Conservation (phyloP, 345 rosid species). For the Durio zibethinus region DNA sequence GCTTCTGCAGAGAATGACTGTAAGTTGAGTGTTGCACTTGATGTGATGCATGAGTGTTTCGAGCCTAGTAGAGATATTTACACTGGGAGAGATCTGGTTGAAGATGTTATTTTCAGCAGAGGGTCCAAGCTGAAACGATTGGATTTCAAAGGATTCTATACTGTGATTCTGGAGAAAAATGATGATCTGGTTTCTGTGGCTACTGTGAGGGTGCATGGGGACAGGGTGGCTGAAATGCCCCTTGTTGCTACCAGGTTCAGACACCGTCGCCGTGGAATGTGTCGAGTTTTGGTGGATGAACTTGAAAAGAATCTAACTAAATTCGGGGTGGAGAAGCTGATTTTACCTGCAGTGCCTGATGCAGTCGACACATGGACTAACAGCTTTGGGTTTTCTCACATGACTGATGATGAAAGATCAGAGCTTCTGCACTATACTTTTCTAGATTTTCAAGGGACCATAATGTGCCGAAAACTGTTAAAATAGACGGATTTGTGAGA, state of each 20-base stretch:
- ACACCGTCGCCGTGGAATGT: constrained; percentile 49
- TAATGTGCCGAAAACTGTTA: constrained; percentile 47
- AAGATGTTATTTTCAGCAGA: constrained; percentile 52
- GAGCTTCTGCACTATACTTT: constrained; percentile 32
- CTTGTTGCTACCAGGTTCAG: constrained; percentile 45
- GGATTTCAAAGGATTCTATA: constrained; percentile 58
- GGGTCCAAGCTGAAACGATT: constrained; percentile 39
- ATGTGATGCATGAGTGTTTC: constrained; percentile 72
- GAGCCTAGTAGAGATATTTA: constrained; percentile 45
- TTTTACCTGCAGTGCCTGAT: constrained; percentile 45
- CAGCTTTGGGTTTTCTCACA: constrained; percentile 45
- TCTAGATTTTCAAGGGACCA: constrained; percentile 46
- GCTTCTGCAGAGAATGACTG: constrained; percentile 30
- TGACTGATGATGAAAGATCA: constrained; percentile 37
- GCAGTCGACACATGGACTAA: constrained; percentile 40
- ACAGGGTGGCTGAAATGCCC: constrained; percentile 55
- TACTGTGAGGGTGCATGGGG: constrained; percentile 51
- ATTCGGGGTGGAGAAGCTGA: constrained; percentile 46
- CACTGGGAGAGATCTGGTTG: constrained; percentile 54
- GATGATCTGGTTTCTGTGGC: constrained; percentile 56
- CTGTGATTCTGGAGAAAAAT: constrained; percentile 48
- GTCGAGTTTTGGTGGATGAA: constrained; percentile 42
- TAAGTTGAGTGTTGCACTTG: constrained; percentile 52
- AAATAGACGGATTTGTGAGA: not conserved
- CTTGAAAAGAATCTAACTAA: constrained; percentile 49